Evolutionary conservation across 2,329 filamentous ascomycete genomes (phyloP).

Genomic region (Fusarium torulosum): DNA sequence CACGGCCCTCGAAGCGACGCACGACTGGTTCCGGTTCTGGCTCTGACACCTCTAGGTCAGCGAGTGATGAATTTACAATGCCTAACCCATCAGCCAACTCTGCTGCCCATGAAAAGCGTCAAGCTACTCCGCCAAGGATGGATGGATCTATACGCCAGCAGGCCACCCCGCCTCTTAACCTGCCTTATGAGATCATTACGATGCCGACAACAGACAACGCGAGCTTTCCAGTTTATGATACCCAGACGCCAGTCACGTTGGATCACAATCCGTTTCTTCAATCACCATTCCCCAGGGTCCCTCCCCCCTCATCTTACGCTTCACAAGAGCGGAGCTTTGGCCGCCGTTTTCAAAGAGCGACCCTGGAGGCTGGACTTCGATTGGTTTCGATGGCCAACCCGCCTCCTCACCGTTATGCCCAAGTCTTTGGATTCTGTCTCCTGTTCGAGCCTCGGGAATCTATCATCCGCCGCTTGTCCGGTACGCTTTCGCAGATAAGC

Average conservation of each 20-base stretch:
- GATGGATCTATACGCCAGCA: slow-evolving; percentile 31
- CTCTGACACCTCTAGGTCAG: slow-evolving; percentile 19
- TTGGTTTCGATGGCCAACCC: slow-evolving; percentile 66
- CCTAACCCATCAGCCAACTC: not conserved
- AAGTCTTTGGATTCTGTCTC: slow-evolving; percentile 77
- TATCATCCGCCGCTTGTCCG: slow-evolving; percentile 59
- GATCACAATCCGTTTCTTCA: slow-evolving; percentile 26
- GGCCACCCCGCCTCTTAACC: slow-evolving; percentile 33
- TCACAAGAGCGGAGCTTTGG: slow-evolving; percentile 76
- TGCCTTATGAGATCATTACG: slow-evolving; percentile 63
- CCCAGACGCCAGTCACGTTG: slow-evolving; percentile 36
- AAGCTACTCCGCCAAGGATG: slow-evolving; percentile 25
- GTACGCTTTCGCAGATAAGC: slow-evolving; percentile 50
- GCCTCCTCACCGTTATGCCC: slow-evolving; percentile 62
- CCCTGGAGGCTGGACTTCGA: slow-evolving; percentile 71
- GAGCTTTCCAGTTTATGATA: slow-evolving; percentile 61
- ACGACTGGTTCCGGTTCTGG: slow-evolving; percentile 10
- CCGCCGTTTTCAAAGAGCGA: slow-evolving; percentile 75
- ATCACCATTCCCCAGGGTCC: slow-evolving; percentile 54
- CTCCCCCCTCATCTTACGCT: slow-evolving; percentile 67
- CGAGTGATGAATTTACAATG: slow-evolving; percentile 5
- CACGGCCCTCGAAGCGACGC: slow-evolving; percentile 10
- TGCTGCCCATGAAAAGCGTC: slow-evolving; percentile 5
- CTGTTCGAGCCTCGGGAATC: slow-evolving; percentile 66
- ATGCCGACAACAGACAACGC: slow-evolving; percentile 66